Evolutionary conservation across 2,329 filamentous ascomycete species (phyloP).

Genomic region (Endoconidiophora laricicola): DNA sequence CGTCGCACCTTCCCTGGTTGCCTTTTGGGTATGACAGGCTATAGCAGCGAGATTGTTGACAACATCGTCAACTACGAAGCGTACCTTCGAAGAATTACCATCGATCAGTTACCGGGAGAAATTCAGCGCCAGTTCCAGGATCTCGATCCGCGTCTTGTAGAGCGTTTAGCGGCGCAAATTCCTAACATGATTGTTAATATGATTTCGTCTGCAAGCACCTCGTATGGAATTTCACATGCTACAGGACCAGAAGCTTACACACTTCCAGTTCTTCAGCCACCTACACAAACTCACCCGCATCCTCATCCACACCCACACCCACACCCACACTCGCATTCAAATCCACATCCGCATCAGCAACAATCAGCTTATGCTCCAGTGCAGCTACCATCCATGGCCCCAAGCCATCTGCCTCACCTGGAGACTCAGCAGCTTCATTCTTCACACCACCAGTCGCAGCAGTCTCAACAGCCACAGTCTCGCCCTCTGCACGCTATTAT

Average conservation of each 20-base stretch:
- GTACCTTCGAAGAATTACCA: slow-evolving; percentile 1
- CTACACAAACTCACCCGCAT: not conserved
- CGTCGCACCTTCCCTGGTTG: not conserved
- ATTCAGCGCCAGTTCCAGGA: not conserved
- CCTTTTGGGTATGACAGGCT: not conserved
- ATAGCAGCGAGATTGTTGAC: slow-evolving; percentile 5
- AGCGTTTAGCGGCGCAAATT: too few species aligned
- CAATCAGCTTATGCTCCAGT: too few species aligned
- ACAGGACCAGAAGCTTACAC: too few species aligned
- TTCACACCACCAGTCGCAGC: too few species aligned
- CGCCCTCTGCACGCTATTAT: too few species aligned
- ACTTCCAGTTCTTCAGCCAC: not conserved
- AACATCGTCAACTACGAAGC: slow-evolving; percentile 7
- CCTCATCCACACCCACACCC: not conserved
- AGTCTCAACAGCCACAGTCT: too few species aligned
- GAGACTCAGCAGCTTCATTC: too few species aligned
- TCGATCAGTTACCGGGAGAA: not conserved
- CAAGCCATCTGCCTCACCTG: too few species aligned
- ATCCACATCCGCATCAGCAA: too few species aligned
- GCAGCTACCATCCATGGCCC: too few species aligned
- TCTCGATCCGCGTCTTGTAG: not conserved
- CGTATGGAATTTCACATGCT: not conserved
- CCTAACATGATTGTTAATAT: not conserved
- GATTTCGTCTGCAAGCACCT: not conserved
- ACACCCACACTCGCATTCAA: not conserved